Conservation (phyloP, 805 yeast species). For the Metschnikowia lochheadii region DNA sequence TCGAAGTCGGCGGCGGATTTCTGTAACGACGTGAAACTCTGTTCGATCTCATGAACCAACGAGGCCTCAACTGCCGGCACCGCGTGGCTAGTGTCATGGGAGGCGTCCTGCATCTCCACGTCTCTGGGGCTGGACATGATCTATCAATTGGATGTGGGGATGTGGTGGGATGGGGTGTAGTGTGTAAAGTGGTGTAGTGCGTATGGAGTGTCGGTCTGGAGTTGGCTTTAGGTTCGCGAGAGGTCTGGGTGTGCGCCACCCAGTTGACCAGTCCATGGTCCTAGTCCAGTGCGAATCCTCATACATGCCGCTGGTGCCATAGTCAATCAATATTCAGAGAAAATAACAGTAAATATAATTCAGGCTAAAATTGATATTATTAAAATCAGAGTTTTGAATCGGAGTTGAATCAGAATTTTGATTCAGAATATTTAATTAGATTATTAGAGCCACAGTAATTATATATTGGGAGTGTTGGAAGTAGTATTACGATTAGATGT, state of each 20-base stretch:
- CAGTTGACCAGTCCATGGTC: not conserved
- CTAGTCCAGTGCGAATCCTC: not conserved
- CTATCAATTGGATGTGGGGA: not conserved
- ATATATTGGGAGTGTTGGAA: too few species aligned
- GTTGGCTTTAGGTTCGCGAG: conserved; percentile 4
- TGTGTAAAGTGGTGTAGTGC: not conserved
- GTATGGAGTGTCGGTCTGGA: not conserved
- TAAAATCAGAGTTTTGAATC: too few species aligned
- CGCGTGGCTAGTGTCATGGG: conserved; percentile 1
- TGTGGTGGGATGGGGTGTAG: too few species aligned
- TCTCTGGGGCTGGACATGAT: conserved; percentile 10
- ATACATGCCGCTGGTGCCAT: too few species aligned
- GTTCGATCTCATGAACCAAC: conserved; percentile 35
- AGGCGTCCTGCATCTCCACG: conserved; percentile 18
- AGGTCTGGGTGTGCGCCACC: conserved; percentile 6
- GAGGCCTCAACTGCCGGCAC: conserved; percentile 4
- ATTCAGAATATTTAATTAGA: too few species aligned
- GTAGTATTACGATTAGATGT: too few species aligned
- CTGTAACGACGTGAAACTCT: conserved; percentile 43
- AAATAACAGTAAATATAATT: too few species aligned
- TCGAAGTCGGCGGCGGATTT: conserved; percentile 73
- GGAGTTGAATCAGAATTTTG: too few species aligned
- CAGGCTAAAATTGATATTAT: too few species aligned
- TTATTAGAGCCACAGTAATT: too few species aligned
- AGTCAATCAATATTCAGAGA: too few species aligned